These are phyloP conservation scores for Oidium heveae DNA, from an alignment of 2,329 filamentous ascomycete species.

Conservation along the genomic window DNA sequence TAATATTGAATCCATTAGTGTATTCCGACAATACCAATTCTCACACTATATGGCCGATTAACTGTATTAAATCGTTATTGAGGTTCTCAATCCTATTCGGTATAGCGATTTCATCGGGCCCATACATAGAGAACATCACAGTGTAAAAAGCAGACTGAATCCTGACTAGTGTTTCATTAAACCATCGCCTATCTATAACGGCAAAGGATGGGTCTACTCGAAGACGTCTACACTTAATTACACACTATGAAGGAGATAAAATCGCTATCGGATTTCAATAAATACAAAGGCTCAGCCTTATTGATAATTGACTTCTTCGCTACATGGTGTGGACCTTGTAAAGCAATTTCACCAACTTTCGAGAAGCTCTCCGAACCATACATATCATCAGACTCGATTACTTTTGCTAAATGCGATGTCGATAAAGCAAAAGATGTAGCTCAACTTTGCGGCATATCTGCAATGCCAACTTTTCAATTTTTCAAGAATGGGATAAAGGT, in stretches of 20 bases:
- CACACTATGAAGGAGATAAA: constrained; percentile 11
- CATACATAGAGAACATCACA: too few species aligned
- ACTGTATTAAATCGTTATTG: too few species aligned
- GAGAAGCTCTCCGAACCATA: constrained; percentile 56
- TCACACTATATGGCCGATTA: too few species aligned
- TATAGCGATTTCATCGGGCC: too few species aligned
- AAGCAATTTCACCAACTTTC: constrained; percentile 69
- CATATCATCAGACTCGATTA: constrained; percentile 51
- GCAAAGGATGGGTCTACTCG: too few species aligned
- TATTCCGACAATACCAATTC: too few species aligned
- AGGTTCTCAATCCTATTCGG: too few species aligned
- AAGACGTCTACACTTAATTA: too few species aligned
- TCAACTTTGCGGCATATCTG: constrained; percentile 47
- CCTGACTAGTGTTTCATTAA: too few species aligned
- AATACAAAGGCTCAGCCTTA: constrained; percentile 7
- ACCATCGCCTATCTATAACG: too few species aligned
- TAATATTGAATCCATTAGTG: too few species aligned
- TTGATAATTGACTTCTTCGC: constrained; percentile 36
- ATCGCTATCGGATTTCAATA: constrained; percentile 12
- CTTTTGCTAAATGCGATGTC: constrained; percentile 76
- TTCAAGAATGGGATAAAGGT: constrained; percentile 50
- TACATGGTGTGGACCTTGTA: constrained; percentile 83
- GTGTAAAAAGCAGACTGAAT: too few species aligned
- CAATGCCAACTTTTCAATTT: constrained; percentile 87
- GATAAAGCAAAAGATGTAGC: constrained; percentile 58